These are phyloP conservation scores for Clathrospora elynae DNA, from an alignment of 2,329 filamentous ascomycete genomes.

Conservation along the genomic window DNA sequence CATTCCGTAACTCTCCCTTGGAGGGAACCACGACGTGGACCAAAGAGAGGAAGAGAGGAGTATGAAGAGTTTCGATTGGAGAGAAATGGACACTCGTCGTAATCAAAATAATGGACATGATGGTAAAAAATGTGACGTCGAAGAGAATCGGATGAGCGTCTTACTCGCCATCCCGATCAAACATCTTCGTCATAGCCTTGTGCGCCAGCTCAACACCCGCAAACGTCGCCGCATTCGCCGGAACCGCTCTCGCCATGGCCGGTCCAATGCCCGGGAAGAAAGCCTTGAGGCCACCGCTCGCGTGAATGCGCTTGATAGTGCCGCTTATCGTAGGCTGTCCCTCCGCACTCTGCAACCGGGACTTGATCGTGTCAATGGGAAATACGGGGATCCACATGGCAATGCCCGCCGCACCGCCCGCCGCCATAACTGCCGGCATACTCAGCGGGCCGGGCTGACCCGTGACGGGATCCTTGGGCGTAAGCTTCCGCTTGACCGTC, in stretches of 20 bases:
- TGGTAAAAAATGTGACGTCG: constrained; percentile 11
- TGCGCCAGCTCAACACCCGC: constrained; percentile 83
- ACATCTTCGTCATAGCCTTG: constrained; percentile 78
- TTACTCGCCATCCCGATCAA: constrained; percentile 55
- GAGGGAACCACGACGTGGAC: constrained; percentile 4
- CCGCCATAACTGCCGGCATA: constrained; percentile 79
- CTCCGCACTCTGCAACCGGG: constrained; percentile 86
- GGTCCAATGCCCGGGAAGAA: constrained; percentile 98
- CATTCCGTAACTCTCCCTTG: constrained; percentile 31
- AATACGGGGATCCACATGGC: constrained; percentile 99
- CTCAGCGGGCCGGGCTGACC: constrained; percentile 80
- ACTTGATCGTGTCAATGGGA: constrained; percentile 96
- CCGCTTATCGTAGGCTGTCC: constrained; percentile 80
- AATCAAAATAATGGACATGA: constrained; percentile 14
- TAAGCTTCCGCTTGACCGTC: constrained; percentile 85
- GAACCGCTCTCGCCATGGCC: constrained; percentile 88
- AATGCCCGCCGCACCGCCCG: constrained; percentile 87
- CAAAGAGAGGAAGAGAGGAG: not conserved
- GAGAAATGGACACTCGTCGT: constrained; percentile 8
- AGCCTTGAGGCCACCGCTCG: constrained; percentile 78
- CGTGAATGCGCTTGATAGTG: constrained; percentile 82
- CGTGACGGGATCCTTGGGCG: constrained; percentile 73
- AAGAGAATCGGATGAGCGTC: not conserved
- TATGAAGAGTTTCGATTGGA: constrained; percentile 11
- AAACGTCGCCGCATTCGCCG: constrained; percentile 96